phyloP scores from a whole-genome alignment of 805 yeast species.

The Candida wancherniae region DNA sequence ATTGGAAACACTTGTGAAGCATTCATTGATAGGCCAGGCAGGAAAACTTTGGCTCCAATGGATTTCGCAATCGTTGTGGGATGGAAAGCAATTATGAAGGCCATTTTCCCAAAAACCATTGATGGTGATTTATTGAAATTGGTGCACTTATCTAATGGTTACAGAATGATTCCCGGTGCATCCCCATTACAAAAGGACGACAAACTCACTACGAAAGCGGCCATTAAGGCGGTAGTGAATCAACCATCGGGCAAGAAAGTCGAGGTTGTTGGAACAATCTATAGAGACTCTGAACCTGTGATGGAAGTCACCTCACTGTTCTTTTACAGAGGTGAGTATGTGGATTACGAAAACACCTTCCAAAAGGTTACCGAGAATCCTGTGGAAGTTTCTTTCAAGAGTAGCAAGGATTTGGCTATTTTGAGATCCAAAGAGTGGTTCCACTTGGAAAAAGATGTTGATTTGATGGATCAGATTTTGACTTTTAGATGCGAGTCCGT shows the following conservation, averaged over 20 bases:
- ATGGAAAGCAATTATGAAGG: constrained; percentile 96
- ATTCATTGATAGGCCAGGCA: constrained; percentile 82
- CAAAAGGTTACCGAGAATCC: constrained; percentile 84
- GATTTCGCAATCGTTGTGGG: constrained; percentile 98
- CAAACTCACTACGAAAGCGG: constrained; percentile 74
- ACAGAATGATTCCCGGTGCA: constrained; percentile 89
- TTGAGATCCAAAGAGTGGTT: constrained; percentile 97
- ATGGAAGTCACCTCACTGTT: constrained; percentile 93
- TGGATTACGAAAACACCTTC: constrained; percentile 88
- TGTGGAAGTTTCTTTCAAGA: constrained; percentile 64
- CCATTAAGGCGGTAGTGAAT: constrained; percentile 81
- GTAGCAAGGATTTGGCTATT: constrained; percentile 88
- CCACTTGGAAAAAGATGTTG: constrained; percentile 67
- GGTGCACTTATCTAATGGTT: constrained; percentile 93
- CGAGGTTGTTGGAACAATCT: constrained; percentile 86
- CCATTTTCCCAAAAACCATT: constrained; percentile 94
- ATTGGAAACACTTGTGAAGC: constrained; percentile 97
- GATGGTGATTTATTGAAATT: constrained; percentile 94
- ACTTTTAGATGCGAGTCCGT: constrained; percentile 87
- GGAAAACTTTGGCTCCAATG: constrained; percentile 91
- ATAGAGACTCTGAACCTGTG: constrained; percentile 71
- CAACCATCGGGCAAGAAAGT: constrained; percentile 93
- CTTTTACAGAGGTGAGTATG: constrained; percentile 91
- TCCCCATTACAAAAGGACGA: constrained; percentile 87
- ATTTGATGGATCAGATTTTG: constrained; percentile 71